Percentiles rank a stretch among this genome's conserved stretches.
phyloP scores from a whole-genome alignment of 768 basidiomycete species.

The Pleurotus citrinopileatus region DNA sequence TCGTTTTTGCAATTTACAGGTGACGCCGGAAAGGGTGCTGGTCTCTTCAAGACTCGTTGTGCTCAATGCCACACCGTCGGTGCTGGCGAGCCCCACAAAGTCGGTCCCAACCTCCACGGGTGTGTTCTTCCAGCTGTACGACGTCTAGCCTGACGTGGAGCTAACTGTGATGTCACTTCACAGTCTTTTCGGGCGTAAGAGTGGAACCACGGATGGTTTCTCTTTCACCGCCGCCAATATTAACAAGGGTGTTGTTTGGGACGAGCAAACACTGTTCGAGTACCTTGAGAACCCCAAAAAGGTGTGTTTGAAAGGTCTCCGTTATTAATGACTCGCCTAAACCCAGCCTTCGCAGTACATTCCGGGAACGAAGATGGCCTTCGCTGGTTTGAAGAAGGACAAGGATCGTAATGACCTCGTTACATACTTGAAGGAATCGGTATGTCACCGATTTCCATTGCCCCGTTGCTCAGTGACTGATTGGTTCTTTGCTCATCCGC shows the following conservation, averaged over 20 bases:
- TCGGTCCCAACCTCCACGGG: constrained; percentile 96
- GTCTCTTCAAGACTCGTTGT: constrained; percentile 95
- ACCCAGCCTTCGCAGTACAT: constrained; percentile 89
- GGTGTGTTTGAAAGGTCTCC: constrained; percentile 45
- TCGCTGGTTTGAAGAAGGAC: constrained; percentile 97
- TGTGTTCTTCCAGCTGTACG: constrained; percentile 31
- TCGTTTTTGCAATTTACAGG: constrained; percentile 42
- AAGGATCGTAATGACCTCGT: constrained; percentile 96
- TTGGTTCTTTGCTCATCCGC: background rate
- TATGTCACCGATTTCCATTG: constrained; percentile 32
- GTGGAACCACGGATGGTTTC: constrained; percentile 83
- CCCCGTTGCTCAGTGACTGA: background rate
- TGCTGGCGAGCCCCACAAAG: constrained; percentile 76
- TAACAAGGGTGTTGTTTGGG: constrained; percentile 90
- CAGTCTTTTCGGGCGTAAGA: constrained; percentile 81
- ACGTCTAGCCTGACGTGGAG: background rate
- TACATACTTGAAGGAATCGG: constrained; percentile 74
- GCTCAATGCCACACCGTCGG: constrained; percentile 91
- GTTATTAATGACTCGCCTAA: too few relatives aligned
- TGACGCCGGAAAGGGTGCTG: constrained; percentile 87
- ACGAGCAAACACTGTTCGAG: constrained; percentile 87
- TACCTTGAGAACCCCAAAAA: constrained; percentile 98
- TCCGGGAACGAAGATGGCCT: constrained; percentile 98
- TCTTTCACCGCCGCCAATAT: constrained; percentile 94
- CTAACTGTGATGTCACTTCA: constrained; percentile 6